Base-by-base conservation (phyloP, 306 rosid genomes). In the Fragaria nilgerrensis region DNA sequence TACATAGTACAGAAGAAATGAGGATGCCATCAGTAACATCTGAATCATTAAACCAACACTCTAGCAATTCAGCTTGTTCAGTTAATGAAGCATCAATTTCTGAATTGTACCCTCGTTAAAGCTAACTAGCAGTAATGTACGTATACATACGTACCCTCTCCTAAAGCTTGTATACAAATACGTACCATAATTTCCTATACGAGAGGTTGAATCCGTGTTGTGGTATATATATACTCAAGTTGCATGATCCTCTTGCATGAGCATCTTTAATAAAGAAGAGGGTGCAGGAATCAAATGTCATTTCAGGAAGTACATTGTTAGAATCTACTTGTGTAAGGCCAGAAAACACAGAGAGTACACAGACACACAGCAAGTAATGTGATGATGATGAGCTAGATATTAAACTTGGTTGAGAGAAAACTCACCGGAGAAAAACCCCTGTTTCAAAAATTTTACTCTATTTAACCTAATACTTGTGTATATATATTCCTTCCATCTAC, bases 391-490 rank as follows among this genome's bases (percentile, higher is more conserved):
- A 15, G 19, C 7, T 4, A 5, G 39, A 10, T 23, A 11, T 12
- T 6, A 4, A 56, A 17, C 19, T 27, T 12, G 19, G 3, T 59
- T 7, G 43, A 75, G 32, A 75, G 32, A 64, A 76, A 65, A 74
- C 37, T 29, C 36, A 67, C 41, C 45, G 22, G 22, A 32, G 39
- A 56, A n/a, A 45, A 67, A 68, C 12, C 43, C 39, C 17, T 45
- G 27, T 50, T 50, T 48, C 75, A 64, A 64, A 7, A 64, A 70
- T 83, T 19, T 47, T 10, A 45, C 68, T 75, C 56, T 36, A 5
- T 34, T 34, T 34, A 4, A 85, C 45, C 76, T 81, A 61, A 63
- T 70, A 76, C 77, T 59, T n/a, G 72, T 27, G 23, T 20, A 36
- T 36, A 36, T 36, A 36, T 36, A 63, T 15, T 55, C 64, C 77